These are phyloP conservation scores for Arxiozyma heterogenica DNA, from an alignment of 1,139 yeast species.

Conservation along the genomic window DNA sequence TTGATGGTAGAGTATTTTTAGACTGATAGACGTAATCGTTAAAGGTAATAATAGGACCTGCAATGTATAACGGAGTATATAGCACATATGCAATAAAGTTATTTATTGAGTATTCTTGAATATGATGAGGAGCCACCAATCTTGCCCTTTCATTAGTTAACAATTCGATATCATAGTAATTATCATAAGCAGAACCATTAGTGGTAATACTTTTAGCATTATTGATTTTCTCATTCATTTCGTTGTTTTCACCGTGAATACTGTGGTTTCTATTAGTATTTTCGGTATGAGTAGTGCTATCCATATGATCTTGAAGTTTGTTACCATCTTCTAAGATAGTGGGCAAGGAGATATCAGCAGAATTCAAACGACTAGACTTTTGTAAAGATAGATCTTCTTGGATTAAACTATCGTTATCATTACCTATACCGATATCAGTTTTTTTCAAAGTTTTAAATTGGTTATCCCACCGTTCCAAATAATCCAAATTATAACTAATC, in stretches of 20 bases:
- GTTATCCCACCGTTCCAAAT: constrained; percentile 38
- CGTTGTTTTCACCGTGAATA: neutral
- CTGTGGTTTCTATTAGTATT: too few relatives aligned
- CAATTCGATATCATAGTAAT: neutral
- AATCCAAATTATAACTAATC: constrained; percentile 78
- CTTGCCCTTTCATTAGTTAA: constrained; percentile 53
- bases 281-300: too few relatives aligned
- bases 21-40: constrained; percentile 80
- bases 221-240: neutral
- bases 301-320: constrained; percentile 3
- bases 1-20: constrained; percentile 40
- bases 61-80: constrained; percentile 85
- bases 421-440: neutral
- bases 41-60: constrained; percentile 90
- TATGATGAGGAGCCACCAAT: constrained; percentile 53
- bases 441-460: constrained; percentile 9
- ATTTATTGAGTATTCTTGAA: constrained; percentile 45
- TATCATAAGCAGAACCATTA: neutral
- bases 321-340: constrained; percentile 24
- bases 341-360: constrained; percentile 22
- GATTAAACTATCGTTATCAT: constrained; percentile 13
- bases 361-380: constrained; percentile 5
- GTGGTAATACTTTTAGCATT: too few relatives aligned
- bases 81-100: constrained; percentile 70
- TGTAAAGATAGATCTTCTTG: constrained; percentile 7